Conservation (phyloP, 805 yeast species). For the Metschnikowia bowlesiae region DNA sequence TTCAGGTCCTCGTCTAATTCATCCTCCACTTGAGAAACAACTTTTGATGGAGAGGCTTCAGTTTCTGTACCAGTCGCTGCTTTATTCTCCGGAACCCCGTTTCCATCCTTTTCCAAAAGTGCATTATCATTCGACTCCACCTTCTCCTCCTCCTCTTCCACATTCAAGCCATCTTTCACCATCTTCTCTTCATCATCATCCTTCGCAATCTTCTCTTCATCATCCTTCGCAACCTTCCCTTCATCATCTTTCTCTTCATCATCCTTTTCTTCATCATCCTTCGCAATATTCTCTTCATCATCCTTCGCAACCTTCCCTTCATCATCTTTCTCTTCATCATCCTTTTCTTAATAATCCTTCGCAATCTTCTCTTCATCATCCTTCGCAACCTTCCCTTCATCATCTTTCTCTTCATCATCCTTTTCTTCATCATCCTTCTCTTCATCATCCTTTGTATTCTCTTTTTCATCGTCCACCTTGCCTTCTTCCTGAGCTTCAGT, state of each 20-base stretch:
- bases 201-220: too few relatives aligned
- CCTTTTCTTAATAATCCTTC: neutral
- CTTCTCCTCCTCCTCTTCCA: neutral
- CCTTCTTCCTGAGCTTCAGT: neutral
- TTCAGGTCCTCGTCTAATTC: neutral
- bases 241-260: too few relatives aligned
- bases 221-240: too few relatives aligned
- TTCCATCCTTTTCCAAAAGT: neutral
- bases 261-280: too few relatives aligned
- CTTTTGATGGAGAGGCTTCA: neutral
- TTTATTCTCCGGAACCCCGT: neutral
- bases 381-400: too few relatives aligned
- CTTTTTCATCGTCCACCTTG: neutral
- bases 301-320: slow-evolving; percentile 3
- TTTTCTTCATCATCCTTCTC: slow-evolving; percentile 5
- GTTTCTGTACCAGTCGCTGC: neutral
- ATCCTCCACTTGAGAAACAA: neutral
- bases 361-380: too few relatives aligned
- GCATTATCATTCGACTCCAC: too few relatives aligned
- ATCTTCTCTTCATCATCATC: too few relatives aligned
- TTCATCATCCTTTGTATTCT: slow-evolving; percentile 6
- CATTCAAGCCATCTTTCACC: neutral
- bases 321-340: slow-evolving; percentile 4
- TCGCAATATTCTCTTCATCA: neutral
- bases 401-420: too few relatives aligned